Evolutionary conservation across 345 rosid genomes (phyloP).

Genomic region (Syzygium grande): DNA sequence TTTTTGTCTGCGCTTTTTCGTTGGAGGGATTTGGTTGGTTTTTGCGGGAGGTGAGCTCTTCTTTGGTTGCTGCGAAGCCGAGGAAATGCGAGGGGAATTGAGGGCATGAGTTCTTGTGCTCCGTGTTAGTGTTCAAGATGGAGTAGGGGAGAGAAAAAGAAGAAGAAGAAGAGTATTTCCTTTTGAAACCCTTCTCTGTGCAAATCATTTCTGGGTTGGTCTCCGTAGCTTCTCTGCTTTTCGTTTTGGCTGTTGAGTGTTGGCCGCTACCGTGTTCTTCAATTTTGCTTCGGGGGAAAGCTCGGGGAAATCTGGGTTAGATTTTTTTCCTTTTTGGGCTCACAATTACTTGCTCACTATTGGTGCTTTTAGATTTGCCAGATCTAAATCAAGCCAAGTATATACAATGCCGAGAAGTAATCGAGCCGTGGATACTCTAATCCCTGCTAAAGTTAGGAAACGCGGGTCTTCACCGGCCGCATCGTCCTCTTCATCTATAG

Average conservation of each 20-base stretch:
- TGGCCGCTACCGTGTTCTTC: not conserved
- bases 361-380: slow-evolving; percentile 2
- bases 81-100: not conserved
- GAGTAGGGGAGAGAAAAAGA: not conserved
- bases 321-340: not conserved
- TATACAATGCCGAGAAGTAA: slow-evolving; percentile 62
- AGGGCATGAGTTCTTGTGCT: not conserved
- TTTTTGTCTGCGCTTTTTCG: not conserved
- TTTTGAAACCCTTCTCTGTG: not conserved
- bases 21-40: not conserved
- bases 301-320: not conserved
- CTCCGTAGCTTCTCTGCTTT: not conserved
- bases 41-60: not conserved
- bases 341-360: not conserved
- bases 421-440: slow-evolving; percentile 39
- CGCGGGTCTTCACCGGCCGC: slow-evolving; percentile 86
- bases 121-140: not conserved
- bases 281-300: not conserved
- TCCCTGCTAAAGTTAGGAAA: slow-evolving; percentile 83
- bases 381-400: slow-evolving; percentile 12
- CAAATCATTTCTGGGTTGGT: not conserved
- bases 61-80: not conserved
- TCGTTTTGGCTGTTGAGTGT: not conserved
- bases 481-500: slow-evolving; percentile 69
- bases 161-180: not conserved